phyloP scores from a whole-genome alignment of 192 early-diverging fungal species.

The Mortierella antarctica region DNA sequence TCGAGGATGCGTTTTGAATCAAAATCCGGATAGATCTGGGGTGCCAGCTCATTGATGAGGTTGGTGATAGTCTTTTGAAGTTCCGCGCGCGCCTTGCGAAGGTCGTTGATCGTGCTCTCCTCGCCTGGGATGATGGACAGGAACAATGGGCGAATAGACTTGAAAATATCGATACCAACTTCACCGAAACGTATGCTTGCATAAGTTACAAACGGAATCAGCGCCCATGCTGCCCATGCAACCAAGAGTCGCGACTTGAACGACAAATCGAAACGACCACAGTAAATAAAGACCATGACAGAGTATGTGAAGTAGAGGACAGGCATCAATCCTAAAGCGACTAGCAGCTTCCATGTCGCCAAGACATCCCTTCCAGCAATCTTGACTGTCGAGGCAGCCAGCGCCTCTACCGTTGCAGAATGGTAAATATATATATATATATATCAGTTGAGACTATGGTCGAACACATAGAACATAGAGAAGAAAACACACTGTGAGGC shows the following conservation, averaged over 20 bases:
- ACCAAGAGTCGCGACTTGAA: slow-evolving; percentile 46
- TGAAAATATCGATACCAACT: slow-evolving; percentile 78
- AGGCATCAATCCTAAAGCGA: slow-evolving; percentile 80
- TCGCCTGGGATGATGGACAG: slow-evolving; percentile 71
- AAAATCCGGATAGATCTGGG: slow-evolving; percentile 82
- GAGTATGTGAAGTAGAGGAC: slow-evolving; percentile 78
- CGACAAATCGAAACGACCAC: slow-evolving; percentile 57
- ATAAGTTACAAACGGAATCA: slow-evolving; percentile 76
- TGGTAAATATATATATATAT: background rate
- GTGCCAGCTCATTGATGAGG: slow-evolving; percentile 87
- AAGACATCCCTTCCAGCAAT: slow-evolving; percentile 95
- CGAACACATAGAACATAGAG: too few species aligned
- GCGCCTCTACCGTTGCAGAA: slow-evolving; percentile 64
- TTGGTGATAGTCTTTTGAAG: slow-evolving; percentile 82
- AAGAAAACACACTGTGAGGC: background rate
- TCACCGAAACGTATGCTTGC: slow-evolving; percentile 81
- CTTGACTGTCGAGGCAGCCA: slow-evolving; percentile 91
- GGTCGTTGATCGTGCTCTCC: slow-evolving; percentile 66
- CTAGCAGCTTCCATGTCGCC: slow-evolving; percentile 94
- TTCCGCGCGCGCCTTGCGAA: slow-evolving; percentile 76
- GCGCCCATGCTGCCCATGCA: slow-evolving; percentile 56
- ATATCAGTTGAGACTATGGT: too few species aligned
- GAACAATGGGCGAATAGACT: slow-evolving; percentile 87
- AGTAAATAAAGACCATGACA: slow-evolving; percentile 66
- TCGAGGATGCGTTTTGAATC: slow-evolving; percentile 59